Evolutionary conservation across 208 protist species (phyloP), one percentile per base, ranked within the genome.

Genomic region (Novymonas esmeraldas): DNA sequence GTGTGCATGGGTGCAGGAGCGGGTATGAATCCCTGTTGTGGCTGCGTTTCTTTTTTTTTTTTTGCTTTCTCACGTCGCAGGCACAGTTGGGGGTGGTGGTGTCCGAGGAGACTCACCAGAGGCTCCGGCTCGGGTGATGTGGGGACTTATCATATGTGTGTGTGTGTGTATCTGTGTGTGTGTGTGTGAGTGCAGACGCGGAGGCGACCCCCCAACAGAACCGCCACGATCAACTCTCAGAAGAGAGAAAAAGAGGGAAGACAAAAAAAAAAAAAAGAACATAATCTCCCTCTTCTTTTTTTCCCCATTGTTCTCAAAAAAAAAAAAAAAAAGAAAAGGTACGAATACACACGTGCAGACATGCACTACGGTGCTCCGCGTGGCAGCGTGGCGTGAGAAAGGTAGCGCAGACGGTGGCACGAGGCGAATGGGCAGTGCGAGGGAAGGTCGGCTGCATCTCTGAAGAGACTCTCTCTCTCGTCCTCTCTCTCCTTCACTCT

Each of bases 281-380:
- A 52, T 33, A 26, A 28, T 62, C 46, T 44, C 31, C 4, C 39
- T 58, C 22, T 56, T 62, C 57, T 67, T 76, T 49, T 55, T 46
- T 56, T 74, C 56, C 51, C 14, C 26, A 60, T 31, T 75, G 39
- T 49, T n/a, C 42, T 41, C 51, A 31, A 56, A 60, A 24, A 31
- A 42, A 42, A 48, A 16, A 10, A 39, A 29, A 31, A 39, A 14
- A 20, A 16, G 11, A 14, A 50, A 7, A 0, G 7, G 3, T 56
- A 31, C 29, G 22, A 7, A 13, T 38, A 10, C 13, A 14, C 20
- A 38, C 11, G 22, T 38, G 18, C 39, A 60, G 7, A 42, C n/a
- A 39, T 3, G 9, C 61, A 33, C 48, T n/a, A n/a, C n/a, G n/a
- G n/a, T n/a, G n/a, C n/a, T n/a, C n/a, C n/a, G n/a, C n/a, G n/a